Evolutionary conservation across 78 protist genomes (phyloP).

Genomic region (Isochrysis galbana): DNA sequence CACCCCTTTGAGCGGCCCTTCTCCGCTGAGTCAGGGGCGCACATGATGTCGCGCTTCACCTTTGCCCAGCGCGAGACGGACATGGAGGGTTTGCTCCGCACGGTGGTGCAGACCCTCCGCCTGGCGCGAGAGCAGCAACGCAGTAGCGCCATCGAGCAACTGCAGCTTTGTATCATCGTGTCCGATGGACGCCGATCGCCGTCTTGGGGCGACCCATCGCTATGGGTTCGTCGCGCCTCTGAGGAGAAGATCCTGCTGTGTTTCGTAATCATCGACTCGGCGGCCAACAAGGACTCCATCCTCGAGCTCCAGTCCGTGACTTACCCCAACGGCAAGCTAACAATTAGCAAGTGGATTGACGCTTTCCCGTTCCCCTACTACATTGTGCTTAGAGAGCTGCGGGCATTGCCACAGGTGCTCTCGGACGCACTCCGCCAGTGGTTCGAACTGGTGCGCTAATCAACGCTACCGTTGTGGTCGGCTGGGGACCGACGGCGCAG

Average conservation of each 20-base stretch:
- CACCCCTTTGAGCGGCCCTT: conserved; percentile 87
- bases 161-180: conserved; percentile 79
- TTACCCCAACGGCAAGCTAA: conserved; percentile 59
- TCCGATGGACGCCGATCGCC: conserved; percentile 82
- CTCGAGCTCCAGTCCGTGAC: conserved; percentile 45
- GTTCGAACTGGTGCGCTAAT: conserved; percentile 86
- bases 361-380: conserved; percentile 94
- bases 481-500: no score
- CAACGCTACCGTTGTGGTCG: no score
- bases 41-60: conserved; percentile 72
- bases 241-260: conserved; percentile 63
- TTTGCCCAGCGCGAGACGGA: conserved; percentile 62
- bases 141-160: background rate
- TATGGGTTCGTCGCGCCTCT: conserved; percentile 54
- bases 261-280: conserved; percentile 76
- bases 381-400: conserved; percentile 84
- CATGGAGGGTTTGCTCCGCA: conserved; percentile 19
- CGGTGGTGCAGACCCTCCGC: background rate
- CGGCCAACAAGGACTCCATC: conserved; percentile 40
- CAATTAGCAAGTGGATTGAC: conserved; percentile 57
- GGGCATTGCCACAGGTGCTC: conserved; percentile 82
- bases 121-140: background rate
- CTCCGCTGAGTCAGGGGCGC: conserved; percentile 74
- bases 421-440: conserved; percentile 95
- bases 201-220: conserved; percentile 57